Evolutionary conservation across 2,329 filamentous ascomycete species (phyloP), one percentile per base, ranked within the genome.

Genomic region (Fonsecaea erecta): DNA sequence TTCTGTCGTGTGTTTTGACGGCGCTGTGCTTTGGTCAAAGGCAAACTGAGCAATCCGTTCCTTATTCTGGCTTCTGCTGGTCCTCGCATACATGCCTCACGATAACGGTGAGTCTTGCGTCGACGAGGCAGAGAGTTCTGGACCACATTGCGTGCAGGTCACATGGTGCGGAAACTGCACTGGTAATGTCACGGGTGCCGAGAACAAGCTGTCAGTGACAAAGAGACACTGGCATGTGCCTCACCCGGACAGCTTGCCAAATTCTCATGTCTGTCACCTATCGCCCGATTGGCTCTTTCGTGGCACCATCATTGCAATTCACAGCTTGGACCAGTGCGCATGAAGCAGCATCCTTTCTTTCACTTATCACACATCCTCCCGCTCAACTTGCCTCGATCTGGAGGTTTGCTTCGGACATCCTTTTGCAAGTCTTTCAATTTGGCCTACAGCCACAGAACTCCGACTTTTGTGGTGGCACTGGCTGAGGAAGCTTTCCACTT

Each of bases 371-470:
- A 2, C 16, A 43, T 7, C 14, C 16, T 43, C 37, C 18, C 37
- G 18, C 21, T 48, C 21, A 48, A 48, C 43, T 18, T 48, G 43
- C 21, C 43, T 48, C 43, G 43, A 48, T 48, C 43, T 48, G 43
- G 43, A 26, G 18, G 5, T 5, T 48, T 24, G 11, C 18, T 16
- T 26, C 18, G 12, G 21, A 26, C 18, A n/a, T n/a, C 18, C 9
- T 12, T 24, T 3, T 48, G 11, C 3, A 24, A 14, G 18, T 3
- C 8, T 9, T 26, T 43, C 37, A 43, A 6, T 3, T 12, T 48
- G 18, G 8, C 8, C 21, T 24, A 3, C 21, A 12, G 26, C 21
- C 18, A 48, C 9, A 24, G 8, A 48, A 12, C 43, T 14, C 12
- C 9, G 21, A 21, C 11, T 48, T 48, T 48, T 12, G 40, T 46